These are phyloP conservation scores for Apostasia ramifera DNA, from an alignment of 106 monocot species.

Conservation along the genomic window DNA sequence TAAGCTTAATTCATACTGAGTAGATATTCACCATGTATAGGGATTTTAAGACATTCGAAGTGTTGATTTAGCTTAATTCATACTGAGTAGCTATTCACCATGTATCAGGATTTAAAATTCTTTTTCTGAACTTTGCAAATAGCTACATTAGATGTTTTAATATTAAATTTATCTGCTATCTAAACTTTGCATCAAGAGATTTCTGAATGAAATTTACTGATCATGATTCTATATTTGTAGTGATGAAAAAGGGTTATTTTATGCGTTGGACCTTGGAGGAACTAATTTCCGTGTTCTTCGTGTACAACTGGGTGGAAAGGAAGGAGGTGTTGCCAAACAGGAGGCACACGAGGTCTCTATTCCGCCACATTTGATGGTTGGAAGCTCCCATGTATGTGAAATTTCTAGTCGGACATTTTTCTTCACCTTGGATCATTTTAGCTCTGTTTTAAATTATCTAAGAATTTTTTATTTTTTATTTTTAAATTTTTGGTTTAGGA, in stretches of 20 bases:
- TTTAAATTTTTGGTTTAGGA: conserved; percentile 46
- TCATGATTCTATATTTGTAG: conserved; percentile 18
- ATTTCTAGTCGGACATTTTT: not conserved
- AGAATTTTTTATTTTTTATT: not conserved
- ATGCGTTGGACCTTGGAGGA: conserved; percentile 93
- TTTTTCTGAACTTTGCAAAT: too few relatives aligned
- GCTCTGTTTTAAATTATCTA: not conserved
- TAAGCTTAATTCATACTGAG: too few relatives aligned
- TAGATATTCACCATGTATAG: too few relatives aligned
- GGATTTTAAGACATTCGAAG: too few relatives aligned
- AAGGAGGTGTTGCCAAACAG: conserved; percentile 52
- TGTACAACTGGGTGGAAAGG: conserved; percentile 71
- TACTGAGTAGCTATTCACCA: too few relatives aligned
- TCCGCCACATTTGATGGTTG: conserved; percentile 79
- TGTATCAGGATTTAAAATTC: too few relatives aligned
- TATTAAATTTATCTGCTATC: not conserved
- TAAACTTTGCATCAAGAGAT: not conserved
- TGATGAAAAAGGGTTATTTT: conserved; percentile 77
- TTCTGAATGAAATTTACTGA: not conserved
- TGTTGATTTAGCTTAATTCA: too few relatives aligned
- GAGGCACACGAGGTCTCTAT: conserved; percentile 68
- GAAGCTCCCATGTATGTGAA: conserved; percentile 45
- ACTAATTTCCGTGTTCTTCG: conserved; percentile 86
- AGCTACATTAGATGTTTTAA: too few relatives aligned
- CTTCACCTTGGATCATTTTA: not conserved